Evolutionary conservation across 176 grass and related monocot species (phyloP), one percentile per base, ranked within the genome.

Genomic region (Carex parvula): DNA sequence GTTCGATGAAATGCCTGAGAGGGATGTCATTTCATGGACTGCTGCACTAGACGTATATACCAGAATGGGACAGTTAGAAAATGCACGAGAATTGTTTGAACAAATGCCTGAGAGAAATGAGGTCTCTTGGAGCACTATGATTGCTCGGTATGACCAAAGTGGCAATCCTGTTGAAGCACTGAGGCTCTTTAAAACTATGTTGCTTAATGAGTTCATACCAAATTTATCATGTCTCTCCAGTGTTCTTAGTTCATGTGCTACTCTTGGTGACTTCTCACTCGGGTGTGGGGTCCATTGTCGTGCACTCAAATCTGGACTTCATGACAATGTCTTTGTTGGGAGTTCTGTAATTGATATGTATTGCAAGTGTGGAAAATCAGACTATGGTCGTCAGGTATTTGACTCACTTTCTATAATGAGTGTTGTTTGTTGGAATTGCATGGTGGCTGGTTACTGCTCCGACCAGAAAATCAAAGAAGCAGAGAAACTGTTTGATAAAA

Each of bases 331-430:
- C 3, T 92, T 86, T 17, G 87, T 94, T 46, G 87, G 81, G 70
- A 89, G 90, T 56, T 92, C 92, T 89, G 84, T 94, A 72, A 87
- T 94, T 57, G 88, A 89, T 72, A 94, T 94, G 94, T 94, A 97
- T 85, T 89, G 87, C 85, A 97, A 91, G 73, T 90, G 88, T 46
- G 88, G 88, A 9, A 79, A 61, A 54, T 87, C 72, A 18, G 71
- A 62, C 6, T 77, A 88, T 60, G 92, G 79, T 15, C 83, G 46
- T 44, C 86, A 26, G 6, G 12, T 91, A 79, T 93, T 97, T 81
- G 66, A 87, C 68, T 87, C 54, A 61, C 86, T 91, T 48, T 11
- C 46, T 48, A 48, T 11, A 48, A 48, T 11, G 87, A 97, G 91
- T 63, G 71, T 69, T 67, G 91, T 93, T 30, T 97, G 87, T 79